phyloP scores from a whole-genome alignment of 169 alveolate genomes.

The Plasmodium vivax region DNA sequence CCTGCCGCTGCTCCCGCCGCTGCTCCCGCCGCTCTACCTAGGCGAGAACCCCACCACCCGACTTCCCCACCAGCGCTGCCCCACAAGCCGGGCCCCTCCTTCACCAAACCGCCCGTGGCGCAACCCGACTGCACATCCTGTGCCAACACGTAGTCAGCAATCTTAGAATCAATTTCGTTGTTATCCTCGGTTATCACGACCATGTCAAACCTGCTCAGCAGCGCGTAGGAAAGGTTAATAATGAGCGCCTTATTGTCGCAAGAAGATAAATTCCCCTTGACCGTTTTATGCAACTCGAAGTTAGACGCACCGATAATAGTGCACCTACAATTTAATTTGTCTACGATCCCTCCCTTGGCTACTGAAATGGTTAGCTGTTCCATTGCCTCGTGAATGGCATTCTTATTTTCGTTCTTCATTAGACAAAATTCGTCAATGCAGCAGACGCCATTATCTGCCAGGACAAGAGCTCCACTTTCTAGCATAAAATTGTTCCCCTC shows the following conservation, averaged over 20 bases:
- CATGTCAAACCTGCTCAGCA: conserved; percentile 83
- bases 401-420: conserved; percentile 88
- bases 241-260: conserved; percentile 23
- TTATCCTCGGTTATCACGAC: conserved; percentile 77
- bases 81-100: not conserved
- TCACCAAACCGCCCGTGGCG: not conserved
- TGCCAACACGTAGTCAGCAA: conserved; percentile 54
- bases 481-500: conserved; percentile 92
- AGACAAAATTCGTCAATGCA: conserved; percentile 95
- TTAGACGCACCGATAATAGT: conserved; percentile 87
- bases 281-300: conserved; percentile 62
- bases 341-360: conserved; percentile 90
- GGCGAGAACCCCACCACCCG: not conserved
- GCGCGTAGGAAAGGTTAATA: conserved; percentile 63
- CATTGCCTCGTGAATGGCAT: conserved; percentile 95
- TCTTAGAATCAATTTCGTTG: conserved; percentile 23
- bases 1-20: not conserved
- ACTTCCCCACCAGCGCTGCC: not conserved
- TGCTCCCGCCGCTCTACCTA: no score
- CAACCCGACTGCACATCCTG: not conserved
- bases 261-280: conserved; percentile 3
- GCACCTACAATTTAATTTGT: conserved; percentile 80
- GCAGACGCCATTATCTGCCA: conserved; percentile 96
- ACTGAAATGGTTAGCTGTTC: conserved; percentile 94
- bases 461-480: conserved; percentile 95